Conservation (phyloP, 148 eudicot species). For the Chenopodium quinoa region DNA sequence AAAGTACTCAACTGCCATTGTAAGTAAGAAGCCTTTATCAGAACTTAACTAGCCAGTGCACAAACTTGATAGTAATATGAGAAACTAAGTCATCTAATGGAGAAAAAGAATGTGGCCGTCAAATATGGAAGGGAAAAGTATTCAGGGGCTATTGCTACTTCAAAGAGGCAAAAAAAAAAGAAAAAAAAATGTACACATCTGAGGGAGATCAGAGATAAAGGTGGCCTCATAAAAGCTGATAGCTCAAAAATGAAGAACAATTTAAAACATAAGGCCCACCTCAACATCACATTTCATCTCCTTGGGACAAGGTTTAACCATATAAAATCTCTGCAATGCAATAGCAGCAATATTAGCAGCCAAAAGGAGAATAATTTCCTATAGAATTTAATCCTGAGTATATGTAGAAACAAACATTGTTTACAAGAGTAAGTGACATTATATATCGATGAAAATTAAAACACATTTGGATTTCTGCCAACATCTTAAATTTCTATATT, state of each 20-base stretch:
- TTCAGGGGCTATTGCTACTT: too few relatives aligned
- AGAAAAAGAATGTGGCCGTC: too few relatives aligned
- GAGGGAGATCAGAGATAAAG: not conserved
- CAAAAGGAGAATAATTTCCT: not conserved
- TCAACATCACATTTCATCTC: constrained; percentile 98
- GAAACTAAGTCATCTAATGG: too few relatives aligned
- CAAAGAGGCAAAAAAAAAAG: not conserved
- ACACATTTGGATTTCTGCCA: not conserved
- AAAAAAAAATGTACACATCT: not conserved
- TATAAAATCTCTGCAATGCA: constrained; percentile 79
- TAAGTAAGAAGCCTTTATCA: not conserved
- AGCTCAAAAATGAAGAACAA: not conserved
- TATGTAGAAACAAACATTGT: not conserved
- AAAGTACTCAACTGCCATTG: constrained; percentile 71
- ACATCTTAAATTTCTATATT: not conserved
- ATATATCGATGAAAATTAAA: not conserved
- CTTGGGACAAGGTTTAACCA: constrained; percentile 98
- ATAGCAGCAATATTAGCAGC: constrained; percentile 18
- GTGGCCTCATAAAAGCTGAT: not conserved
- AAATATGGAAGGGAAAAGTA: too few relatives aligned
- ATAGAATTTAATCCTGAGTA: not conserved
- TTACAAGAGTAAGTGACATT: not conserved
- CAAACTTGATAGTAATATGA: constrained; percentile 8
- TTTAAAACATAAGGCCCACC: constrained; percentile 41
- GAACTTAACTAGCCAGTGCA: not conserved